Evolutionary conservation across 306 rosid species (phyloP).

Genomic region (Alnus rubra): DNA sequence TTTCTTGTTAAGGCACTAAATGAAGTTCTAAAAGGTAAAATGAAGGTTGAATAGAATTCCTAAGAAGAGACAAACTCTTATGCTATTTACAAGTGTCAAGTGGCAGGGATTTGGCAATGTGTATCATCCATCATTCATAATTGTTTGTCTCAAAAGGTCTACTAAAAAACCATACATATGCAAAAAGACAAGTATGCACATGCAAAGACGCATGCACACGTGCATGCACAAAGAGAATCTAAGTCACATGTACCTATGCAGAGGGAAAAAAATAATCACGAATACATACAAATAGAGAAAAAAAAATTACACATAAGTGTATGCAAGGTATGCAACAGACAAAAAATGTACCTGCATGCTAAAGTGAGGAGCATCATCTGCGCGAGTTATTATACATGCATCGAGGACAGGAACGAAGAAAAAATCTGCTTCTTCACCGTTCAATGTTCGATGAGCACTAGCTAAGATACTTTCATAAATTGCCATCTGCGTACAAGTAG

Average conservation of each 20-base stretch:
- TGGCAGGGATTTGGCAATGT: background rate
- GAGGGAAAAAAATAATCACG: too few species aligned
- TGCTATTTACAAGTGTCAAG: background rate
- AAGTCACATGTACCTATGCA: background rate
- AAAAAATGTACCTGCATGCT: conserved; percentile 58
- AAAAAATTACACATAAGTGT: background rate
- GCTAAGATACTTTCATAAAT: conserved; percentile 85
- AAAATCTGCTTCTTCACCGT: conserved; percentile 94
- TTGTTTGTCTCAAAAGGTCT: background rate
- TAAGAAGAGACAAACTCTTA: conserved; percentile 1
- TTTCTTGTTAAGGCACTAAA: background rate
- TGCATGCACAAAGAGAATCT: background rate
- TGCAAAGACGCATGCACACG: background rate
- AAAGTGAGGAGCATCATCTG: conserved; percentile 94
- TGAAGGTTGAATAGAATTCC: conserved; percentile 3
- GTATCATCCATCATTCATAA: background rate
- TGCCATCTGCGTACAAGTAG: conserved; percentile 65
- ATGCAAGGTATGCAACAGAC: background rate
- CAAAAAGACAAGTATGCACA: background rate
- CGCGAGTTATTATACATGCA: conserved; percentile 92
- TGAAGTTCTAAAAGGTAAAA: conserved; percentile 19
- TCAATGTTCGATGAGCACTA: conserved; percentile 87
- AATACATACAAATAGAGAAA: background rate
- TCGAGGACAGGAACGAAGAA: conserved; percentile 97
- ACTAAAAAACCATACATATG: background rate